Evolutionary conservation across 148 eudicot genomes (phyloP), one percentile per base, ranked within the genome.

Genomic region (Arbutus unedo): DNA sequence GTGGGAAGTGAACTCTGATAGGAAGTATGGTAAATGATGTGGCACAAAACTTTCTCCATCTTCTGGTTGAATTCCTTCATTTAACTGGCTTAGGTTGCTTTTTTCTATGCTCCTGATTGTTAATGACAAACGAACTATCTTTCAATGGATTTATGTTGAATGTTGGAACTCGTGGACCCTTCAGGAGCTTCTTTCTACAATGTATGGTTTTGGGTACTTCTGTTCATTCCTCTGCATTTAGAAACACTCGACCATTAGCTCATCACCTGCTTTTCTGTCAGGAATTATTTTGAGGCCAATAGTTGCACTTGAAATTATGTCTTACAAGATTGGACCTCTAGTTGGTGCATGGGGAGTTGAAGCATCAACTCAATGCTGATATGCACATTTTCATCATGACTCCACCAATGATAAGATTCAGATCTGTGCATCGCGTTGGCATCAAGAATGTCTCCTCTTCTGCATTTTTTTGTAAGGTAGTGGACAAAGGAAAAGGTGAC

Each of bases 51-150:
- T 23, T 70, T 19, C 19, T 70, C 48, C 74, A 38, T 15, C 49
- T 70, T 70, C 48, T 43, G 19, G 43, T 38, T 41, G 38, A 70
- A 43, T 70, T 70, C 71, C 71, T 66, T 25, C 48, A 70, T 70
- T 67, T 70, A 5, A 70, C 15, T 41, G 74, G 47, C 48, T 70
- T 70, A 70, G 19, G 53, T 64, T 80, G 80, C 59, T 56, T 50
- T 66, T 62, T 81, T 53, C n/a, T 55, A 64, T 59, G 71, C 76
- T 70, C 53, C 75, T 80, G 80, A 80, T 60, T 16, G 8, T 51
- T 74, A 57, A 84, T 64, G 80, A 74, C 16, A 79, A 80, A 80
- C 83, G 77, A 84, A 84, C 83, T 84, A 84, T 84, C 80, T 84
- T 80, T 80, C 57, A 64, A 80, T 74, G 76, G 80, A 84, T 67